These are phyloP conservation scores for Patellifolia procumbens DNA, from an alignment of 179 eudicot species.

Conservation along the genomic window DNA sequence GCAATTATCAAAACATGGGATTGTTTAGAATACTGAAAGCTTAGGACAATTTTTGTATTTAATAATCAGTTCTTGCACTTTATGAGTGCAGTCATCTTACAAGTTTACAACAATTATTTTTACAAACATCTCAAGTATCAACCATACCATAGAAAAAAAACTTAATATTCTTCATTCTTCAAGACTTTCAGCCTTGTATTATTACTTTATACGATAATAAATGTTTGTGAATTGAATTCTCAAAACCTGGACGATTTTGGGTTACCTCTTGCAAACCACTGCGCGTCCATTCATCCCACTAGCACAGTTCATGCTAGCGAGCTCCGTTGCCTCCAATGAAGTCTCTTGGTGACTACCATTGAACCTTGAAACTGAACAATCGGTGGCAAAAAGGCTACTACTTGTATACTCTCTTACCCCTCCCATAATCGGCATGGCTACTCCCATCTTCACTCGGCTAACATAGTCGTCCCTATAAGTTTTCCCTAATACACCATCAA, in stretches of 20 bases:
- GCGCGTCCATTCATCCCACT: slow-evolving; percentile 9
- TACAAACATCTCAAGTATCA: slow-evolving; percentile 5
- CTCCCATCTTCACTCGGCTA: slow-evolving; percentile 13
- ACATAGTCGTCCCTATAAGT: slow-evolving; percentile 4
- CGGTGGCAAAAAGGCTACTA: slow-evolving; percentile 14
- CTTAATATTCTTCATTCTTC: neutral
- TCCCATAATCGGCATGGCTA: slow-evolving; percentile 15
- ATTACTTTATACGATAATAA: neutral
- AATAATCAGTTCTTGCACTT: neutral
- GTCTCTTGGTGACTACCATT: neutral
- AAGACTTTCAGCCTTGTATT: slow-evolving; percentile 1
- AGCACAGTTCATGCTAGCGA: slow-evolving; percentile 14
- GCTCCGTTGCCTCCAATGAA: neutral
- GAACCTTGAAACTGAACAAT: slow-evolving; percentile 13
- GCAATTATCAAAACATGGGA: neutral
- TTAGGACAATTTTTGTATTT: neutral
- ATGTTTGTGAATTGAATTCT: neutral
- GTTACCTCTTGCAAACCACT: slow-evolving; percentile 14
- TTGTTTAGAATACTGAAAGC: neutral
- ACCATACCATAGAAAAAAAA: neutral
- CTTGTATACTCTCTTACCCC: slow-evolving; percentile 14
- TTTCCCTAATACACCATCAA: slow-evolving; percentile 13
- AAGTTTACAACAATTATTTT: neutral
- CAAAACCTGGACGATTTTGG: neutral
- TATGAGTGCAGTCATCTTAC: slow-evolving; percentile 2